Evolutionary conservation across 106 monocot species (phyloP).

Genomic region (Posidonia australis): DNA sequence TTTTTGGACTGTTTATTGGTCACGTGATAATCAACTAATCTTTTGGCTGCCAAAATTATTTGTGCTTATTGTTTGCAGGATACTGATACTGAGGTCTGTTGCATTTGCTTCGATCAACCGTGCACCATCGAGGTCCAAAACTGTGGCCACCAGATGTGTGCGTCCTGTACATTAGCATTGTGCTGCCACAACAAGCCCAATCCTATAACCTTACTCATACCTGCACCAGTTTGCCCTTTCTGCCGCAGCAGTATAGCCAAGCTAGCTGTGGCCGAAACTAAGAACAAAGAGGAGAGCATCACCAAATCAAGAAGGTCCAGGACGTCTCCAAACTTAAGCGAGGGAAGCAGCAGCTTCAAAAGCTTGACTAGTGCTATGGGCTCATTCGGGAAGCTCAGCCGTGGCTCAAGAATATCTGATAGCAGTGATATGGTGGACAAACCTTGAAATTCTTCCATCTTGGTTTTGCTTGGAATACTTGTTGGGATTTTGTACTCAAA

Average conservation of each 20-base stretch:
- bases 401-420: slow-evolving; percentile 35
- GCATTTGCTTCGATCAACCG: slow-evolving; percentile 88
- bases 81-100: slow-evolving; percentile 54
- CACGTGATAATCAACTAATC: no score
- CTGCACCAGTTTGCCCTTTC: slow-evolving; percentile 73
- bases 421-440: slow-evolving; percentile 42
- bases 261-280: slow-evolving; percentile 41
- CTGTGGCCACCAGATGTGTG: slow-evolving; percentile 97
- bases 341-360: slow-evolving; percentile 95
- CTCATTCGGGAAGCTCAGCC: slow-evolving; percentile 50
- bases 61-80: slow-evolving; percentile 27
- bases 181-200: slow-evolving; percentile 93
- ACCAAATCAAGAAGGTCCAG: slow-evolving; percentile 30
- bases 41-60: neutral
- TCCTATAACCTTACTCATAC: slow-evolving; percentile 27
- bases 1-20: no score
- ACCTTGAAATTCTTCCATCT: slow-evolving; percentile 8
- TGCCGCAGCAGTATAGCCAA: slow-evolving; percentile 70
- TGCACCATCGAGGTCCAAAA: slow-evolving; percentile 82
- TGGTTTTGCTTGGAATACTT: neutral
- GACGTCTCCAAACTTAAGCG: slow-evolving; percentile 42
- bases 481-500: neutral
- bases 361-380: slow-evolving; percentile 57
- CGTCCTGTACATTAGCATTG: slow-evolving; percentile 71
- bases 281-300: slow-evolving; percentile 16